These are phyloP conservation scores for Populus hybrid DNA, from an alignment of 441 rosid species.

Conservation along the genomic window DNA sequence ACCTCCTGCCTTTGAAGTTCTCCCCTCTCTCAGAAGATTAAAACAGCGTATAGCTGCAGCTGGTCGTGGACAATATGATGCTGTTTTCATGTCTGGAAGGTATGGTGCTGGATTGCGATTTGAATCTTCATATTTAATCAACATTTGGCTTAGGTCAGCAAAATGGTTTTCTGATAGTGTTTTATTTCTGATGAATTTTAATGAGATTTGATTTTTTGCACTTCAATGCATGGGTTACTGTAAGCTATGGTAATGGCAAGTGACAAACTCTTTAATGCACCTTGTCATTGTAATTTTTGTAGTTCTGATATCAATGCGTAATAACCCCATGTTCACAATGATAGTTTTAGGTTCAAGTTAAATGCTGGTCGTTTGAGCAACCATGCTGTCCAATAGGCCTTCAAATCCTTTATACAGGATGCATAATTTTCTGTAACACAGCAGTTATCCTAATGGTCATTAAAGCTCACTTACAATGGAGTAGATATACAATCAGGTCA, in stretches of 20 bases:
- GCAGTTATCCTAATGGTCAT: background rate
- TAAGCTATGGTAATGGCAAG: background rate
- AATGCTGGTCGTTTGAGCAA: background rate
- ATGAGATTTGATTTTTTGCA: background rate
- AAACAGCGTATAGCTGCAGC: slow-evolving; percentile 80
- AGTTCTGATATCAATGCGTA: background rate
- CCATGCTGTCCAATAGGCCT: background rate
- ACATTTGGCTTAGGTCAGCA: background rate
- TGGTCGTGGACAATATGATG: slow-evolving; percentile 81
- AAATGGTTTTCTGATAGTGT: background rate
- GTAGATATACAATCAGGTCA: background rate
- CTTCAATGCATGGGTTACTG: background rate
- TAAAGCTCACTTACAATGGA: background rate
- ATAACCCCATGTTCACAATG: background rate
- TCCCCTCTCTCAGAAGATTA: slow-evolving; percentile 79
- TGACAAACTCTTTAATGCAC: background rate
- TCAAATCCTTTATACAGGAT: background rate
- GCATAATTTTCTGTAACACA: background rate
- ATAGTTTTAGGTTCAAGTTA: slow-evolving; percentile 4
- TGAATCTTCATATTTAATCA: slow-evolving; percentile 11
- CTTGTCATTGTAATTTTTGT: background rate
- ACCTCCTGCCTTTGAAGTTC: slow-evolving; percentile 87
- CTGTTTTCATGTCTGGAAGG: slow-evolving; percentile 98
- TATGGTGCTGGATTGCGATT: slow-evolving; percentile 20
- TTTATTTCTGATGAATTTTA: background rate